Conservation (phyloP, 1,139 yeast genomes). For the Sugiyamaella xylanicola region DNA sequence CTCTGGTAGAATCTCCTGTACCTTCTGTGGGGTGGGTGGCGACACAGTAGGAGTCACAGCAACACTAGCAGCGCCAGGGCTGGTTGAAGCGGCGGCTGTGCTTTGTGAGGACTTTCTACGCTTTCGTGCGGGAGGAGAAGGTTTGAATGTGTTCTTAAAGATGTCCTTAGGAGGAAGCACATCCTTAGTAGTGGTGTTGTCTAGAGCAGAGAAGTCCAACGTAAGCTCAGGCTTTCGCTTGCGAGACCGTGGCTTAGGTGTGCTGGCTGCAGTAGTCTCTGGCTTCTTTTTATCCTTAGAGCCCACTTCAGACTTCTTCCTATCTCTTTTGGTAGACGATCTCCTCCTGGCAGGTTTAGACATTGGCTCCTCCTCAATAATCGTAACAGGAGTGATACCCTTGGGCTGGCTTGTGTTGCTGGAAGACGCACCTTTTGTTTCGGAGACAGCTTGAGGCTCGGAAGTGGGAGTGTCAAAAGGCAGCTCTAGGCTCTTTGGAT, state of each 20-base stretch:
- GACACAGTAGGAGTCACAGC: neutral
- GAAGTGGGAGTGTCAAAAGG: neutral
- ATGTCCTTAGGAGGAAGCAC: neutral
- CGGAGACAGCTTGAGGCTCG: neutral
- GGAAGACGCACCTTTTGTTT: no score
- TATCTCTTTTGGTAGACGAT: slow-evolving; percentile 6
- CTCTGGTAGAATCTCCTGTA: neutral
- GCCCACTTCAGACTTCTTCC: neutral
- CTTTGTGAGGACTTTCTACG: slow-evolving; percentile 13
- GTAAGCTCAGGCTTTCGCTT: slow-evolving; percentile 13
- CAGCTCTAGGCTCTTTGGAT: slow-evolving; percentile 32
- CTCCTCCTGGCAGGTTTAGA: neutral
- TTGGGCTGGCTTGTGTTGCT: no score
- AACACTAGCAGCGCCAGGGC: neutral
- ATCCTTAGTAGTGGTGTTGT: neutral
- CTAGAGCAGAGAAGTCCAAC: slow-evolving; percentile 2
- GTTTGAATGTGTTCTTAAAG: neutral
- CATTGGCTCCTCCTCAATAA: neutral
- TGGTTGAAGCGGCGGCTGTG: neutral
- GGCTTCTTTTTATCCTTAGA: neutral
- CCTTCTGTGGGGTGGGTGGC: neutral
- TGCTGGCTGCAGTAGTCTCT: neutral
- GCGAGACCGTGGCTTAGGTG: slow-evolving; percentile 3
- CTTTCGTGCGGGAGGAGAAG: slow-evolving; percentile 9
- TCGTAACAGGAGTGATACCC: neutral